Evolutionary conservation across 2,329 filamentous ascomycete genomes (phyloP), one percentile per base, ranked within the genome.

Genomic region (Metarhizium sp.): DNA sequence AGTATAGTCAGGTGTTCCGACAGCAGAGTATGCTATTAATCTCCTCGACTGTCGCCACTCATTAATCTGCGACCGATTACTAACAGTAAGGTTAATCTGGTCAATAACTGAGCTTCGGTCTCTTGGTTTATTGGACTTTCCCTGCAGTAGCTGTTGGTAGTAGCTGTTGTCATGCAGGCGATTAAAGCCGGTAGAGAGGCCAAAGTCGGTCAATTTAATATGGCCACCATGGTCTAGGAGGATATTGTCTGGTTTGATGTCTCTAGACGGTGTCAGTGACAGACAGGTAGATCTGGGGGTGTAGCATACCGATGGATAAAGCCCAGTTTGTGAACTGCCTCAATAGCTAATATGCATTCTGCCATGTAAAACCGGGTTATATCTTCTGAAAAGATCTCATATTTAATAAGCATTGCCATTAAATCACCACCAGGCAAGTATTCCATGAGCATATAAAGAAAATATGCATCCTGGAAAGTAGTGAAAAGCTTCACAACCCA

Each of bases 371-470:
- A 99, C n/a, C 94, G 85, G 32, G 94, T 99, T 62, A 99, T 97
- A 63, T 99, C 94, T 71, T 97, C 92, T 0, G 91, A 95, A 72
- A 99, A 99, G 71, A 99, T 96, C 71, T 99, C 94, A 67, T 99
- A 99, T 79, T 97, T 99, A 77, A 99, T 99, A 63, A 99, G 79
- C 94, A 99, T 99, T 4, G 94, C 99, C 94, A 99, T 99, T 70
- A 99, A 74, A 75, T 99, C 94, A 71, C 94, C 94, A 71, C 94
- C 94, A 6, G 94, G 94, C 71, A 99, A 81, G 73, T 97, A 99
- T 74, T 99, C 94, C 94, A 99, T 99, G 59, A 99, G 79, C 86
- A 99, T 94, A 77, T 99, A 99, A 40, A 99, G 78, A 75, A 96
- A 97, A 62, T 94, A 92, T 50, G 82, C 81, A 69, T 99, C 94